phyloP scores from a whole-genome alignment of 306 rosid species.

The Vachellia collinsii region DNA sequence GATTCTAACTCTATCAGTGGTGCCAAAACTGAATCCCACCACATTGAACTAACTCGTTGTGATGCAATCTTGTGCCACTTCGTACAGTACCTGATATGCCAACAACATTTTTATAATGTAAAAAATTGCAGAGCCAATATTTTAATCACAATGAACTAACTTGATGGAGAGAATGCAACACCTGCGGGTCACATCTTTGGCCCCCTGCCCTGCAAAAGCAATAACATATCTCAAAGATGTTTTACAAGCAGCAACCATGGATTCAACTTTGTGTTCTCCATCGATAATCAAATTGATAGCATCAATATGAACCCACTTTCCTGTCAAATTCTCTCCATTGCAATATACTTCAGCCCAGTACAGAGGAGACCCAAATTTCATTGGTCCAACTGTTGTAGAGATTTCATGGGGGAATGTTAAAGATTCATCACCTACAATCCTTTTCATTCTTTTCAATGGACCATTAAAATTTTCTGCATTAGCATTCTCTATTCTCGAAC shows the following conservation, averaged over 20 bases:
- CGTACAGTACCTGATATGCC: slow-evolving; percentile 70
- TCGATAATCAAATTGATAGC: slow-evolving; percentile 79
- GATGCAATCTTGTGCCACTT: slow-evolving; percentile 89
- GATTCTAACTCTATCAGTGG: slow-evolving; percentile 80
- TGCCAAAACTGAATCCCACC: slow-evolving; percentile 90
- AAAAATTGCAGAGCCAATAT: slow-evolving; percentile 20
- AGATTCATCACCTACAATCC: slow-evolving; percentile 53
- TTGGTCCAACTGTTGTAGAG: slow-evolving; percentile 84
- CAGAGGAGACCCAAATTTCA: slow-evolving; percentile 80
- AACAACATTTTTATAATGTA: neutral
- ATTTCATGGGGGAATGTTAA: slow-evolving; percentile 55
- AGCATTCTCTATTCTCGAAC: slow-evolving; percentile 28
- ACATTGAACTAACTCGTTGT: slow-evolving; percentile 69
- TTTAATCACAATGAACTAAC: slow-evolving; percentile 12
- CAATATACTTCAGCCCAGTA: slow-evolving; percentile 97
- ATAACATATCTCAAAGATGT: slow-evolving; percentile 84
- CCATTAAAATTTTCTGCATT: slow-evolving; percentile 40
- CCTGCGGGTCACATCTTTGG: slow-evolving; percentile 99
- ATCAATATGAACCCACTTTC: slow-evolving; percentile 97
- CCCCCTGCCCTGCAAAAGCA: slow-evolving; percentile 95
- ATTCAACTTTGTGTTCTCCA: slow-evolving; percentile 89
- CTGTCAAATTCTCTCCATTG: slow-evolving; percentile 82
- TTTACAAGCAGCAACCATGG: slow-evolving; percentile 84
- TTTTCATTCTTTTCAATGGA: slow-evolving; percentile 60
- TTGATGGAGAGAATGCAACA: slow-evolving; percentile 43